These are phyloP conservation scores for Cladophialophora carrionii DNA, from an alignment of 2,329 filamentous ascomycete genomes.

Conservation along the genomic window DNA sequence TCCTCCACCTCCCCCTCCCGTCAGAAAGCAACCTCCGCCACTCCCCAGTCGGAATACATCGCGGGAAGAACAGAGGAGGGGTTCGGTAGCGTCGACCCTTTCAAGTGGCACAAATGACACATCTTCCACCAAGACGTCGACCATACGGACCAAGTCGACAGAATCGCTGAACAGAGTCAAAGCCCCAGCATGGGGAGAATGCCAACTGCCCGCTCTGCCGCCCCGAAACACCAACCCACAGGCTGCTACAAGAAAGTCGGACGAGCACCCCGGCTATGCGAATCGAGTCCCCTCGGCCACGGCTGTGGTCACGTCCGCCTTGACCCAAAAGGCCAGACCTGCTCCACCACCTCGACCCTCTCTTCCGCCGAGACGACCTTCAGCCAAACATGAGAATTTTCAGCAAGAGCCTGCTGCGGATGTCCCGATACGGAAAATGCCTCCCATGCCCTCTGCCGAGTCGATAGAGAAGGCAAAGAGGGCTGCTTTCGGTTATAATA, in stretches of 20 bases:
- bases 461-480: slow-evolving; percentile 45
- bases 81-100: slow-evolving; percentile 56
- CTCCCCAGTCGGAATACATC: slow-evolving; percentile 51
- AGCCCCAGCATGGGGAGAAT: slow-evolving; percentile 61
- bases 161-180: slow-evolving; percentile 49
- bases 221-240: slow-evolving; percentile 47
- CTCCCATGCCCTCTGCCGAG: slow-evolving; percentile 43
- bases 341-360: slow-evolving; percentile 28
- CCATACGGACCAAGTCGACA: slow-evolving; percentile 37
- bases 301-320: slow-evolving; percentile 23
- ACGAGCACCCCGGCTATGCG: slow-evolving; percentile 46
- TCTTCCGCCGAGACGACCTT: slow-evolving; percentile 36
- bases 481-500: slow-evolving; percentile 50
- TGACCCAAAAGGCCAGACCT: slow-evolving; percentile 29
- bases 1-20: slow-evolving; percentile 36
- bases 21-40: slow-evolving; percentile 46
- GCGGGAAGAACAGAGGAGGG: slow-evolving; percentile 39
- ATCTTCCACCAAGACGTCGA: slow-evolving; percentile 21
- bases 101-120: slow-evolving; percentile 51
- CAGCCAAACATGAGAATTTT: slow-evolving; percentile 26
- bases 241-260: slow-evolving; percentile 37
- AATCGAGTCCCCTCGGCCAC: slow-evolving; percentile 45
- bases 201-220: slow-evolving; percentile 59
- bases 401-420: slow-evolving; percentile 30
- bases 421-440: slow-evolving; percentile 35